These are phyloP conservation scores for Nicotiana otophora DNA, from an alignment of 257 asterid genomes.

Conservation along the genomic window DNA sequence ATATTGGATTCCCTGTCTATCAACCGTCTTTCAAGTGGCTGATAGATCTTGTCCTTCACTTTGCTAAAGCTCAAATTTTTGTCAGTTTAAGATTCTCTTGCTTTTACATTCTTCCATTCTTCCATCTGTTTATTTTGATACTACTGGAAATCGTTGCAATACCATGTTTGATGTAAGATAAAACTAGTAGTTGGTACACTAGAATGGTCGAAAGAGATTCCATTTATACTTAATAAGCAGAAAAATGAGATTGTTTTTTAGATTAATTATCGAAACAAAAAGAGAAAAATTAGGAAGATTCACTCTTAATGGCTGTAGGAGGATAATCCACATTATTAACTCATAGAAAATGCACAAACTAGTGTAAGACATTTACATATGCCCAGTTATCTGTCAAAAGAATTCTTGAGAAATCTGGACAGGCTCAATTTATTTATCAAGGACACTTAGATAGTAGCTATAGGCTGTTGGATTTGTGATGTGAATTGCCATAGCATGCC, in stretches of 20 bases:
- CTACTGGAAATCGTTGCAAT: neutral
- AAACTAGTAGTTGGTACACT: neutral
- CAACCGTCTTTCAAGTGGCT: neutral
- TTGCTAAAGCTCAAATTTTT: neutral
- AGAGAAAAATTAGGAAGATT: neutral
- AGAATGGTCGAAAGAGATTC: neutral
- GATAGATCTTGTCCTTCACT: neutral
- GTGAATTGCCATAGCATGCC: neutral
- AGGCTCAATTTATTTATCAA: neutral
- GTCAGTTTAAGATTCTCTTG: neutral
- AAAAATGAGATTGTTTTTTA: neutral
- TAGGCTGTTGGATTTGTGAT: neutral
- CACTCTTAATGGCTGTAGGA: neutral
- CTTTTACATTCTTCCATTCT: neutral
- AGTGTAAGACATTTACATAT: neutral
- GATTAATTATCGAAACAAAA: neutral
- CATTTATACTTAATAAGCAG: neutral
- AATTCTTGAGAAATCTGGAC: neutral
- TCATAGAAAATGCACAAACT: neutral
- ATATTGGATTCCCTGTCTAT: neutral
- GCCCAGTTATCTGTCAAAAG: neutral
- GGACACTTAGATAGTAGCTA: neutral
- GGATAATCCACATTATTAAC: neutral
- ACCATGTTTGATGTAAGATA: neutral
- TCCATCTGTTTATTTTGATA: neutral